phyloP scores from a whole-genome alignment of 176 grass and related monocot genomes.

The Zea luxurians region DNA sequence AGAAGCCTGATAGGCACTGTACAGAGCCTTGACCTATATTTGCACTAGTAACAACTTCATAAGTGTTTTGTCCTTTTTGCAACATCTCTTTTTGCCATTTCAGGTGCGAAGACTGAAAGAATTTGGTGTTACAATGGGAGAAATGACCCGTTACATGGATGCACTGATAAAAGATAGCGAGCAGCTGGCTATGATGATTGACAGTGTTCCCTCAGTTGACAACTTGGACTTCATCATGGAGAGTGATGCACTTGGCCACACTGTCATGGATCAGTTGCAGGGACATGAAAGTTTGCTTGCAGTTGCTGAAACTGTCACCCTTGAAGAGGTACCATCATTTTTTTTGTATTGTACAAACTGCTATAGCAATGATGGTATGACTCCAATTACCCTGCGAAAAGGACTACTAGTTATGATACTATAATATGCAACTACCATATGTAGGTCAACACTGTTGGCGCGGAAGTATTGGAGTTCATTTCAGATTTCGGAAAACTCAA shows the following conservation, averaged over 20 bases:
- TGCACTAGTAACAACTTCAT: neutral
- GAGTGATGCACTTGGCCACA: constrained; percentile 96
- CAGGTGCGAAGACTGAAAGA: constrained; percentile 95
- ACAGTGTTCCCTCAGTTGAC: constrained; percentile 93
- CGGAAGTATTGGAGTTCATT: constrained; percentile 90
- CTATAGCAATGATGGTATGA: constrained; percentile 21
- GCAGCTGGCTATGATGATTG: constrained; percentile 97
- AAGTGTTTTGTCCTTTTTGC: constrained; percentile 21
- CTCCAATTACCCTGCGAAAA: neutral
- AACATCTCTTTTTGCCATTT: constrained; percentile 37
- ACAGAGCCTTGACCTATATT: neutral
- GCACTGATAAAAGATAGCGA: constrained; percentile 99
- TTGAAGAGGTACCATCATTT: constrained; percentile 74
- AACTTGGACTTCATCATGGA: constrained; percentile 99
- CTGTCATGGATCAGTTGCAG: constrained; percentile 97
- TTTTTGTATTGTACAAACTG: constrained; percentile 27
- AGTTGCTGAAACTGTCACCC: constrained; percentile 91
- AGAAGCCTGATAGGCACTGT: neutral
- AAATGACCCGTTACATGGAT: constrained; percentile 98
- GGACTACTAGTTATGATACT: neutral
- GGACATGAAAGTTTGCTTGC: constrained; percentile 87
- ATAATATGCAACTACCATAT: constrained; percentile 28
- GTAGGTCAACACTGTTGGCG: constrained; percentile 81
- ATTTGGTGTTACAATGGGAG: constrained; percentile 97
- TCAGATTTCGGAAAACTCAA: constrained; percentile 75